phyloP scores from a whole-genome alignment of 129 eudicot species.

The Flaveria ramosissima region DNA sequence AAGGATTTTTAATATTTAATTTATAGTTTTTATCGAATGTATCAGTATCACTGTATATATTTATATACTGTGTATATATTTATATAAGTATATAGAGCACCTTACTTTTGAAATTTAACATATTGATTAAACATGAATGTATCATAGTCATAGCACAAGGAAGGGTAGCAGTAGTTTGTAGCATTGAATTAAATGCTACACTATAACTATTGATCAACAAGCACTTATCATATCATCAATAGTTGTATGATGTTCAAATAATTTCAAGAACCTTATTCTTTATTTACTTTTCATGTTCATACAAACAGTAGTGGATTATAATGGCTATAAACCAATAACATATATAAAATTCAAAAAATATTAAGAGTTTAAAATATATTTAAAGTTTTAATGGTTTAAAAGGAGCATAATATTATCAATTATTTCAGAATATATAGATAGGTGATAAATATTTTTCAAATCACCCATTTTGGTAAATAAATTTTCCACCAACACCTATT shows the following conservation, averaged over 20 bases:
- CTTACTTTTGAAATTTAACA: background rate
- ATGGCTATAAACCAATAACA: background rate
- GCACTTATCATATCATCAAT: slow-evolving; percentile 35
- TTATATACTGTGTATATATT: too few relatives aligned
- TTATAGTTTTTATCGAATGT: too few relatives aligned
- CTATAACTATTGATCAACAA: slow-evolving; percentile 43
- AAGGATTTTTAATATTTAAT: too few relatives aligned
- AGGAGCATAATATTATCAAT: too few relatives aligned
- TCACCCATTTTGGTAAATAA: too few relatives aligned
- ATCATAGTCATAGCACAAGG: slow-evolving; percentile 14
- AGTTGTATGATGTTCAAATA: slow-evolving; percentile 39
- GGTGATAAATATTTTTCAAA: too few relatives aligned
- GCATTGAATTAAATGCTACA: slow-evolving; percentile 33
- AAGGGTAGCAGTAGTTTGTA: slow-evolving; percentile 23
- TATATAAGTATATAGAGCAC: background rate
- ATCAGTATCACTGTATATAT: too few relatives aligned
- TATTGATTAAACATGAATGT: too few relatives aligned
- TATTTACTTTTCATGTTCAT: slow-evolving; percentile 37
- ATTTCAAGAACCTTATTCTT: slow-evolving; percentile 33
- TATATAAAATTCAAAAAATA: too few relatives aligned
- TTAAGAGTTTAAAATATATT: background rate
- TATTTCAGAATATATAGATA: too few relatives aligned
- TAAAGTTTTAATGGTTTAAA: background rate
- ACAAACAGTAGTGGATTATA: background rate
- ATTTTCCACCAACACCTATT: too few relatives aligned